Percentiles rank a stretch among this genome's conserved stretches.
phyloP scores from a whole-genome alignment of 1,284 basidiomycete species.

The Cryptococcus neoformans region DNA sequence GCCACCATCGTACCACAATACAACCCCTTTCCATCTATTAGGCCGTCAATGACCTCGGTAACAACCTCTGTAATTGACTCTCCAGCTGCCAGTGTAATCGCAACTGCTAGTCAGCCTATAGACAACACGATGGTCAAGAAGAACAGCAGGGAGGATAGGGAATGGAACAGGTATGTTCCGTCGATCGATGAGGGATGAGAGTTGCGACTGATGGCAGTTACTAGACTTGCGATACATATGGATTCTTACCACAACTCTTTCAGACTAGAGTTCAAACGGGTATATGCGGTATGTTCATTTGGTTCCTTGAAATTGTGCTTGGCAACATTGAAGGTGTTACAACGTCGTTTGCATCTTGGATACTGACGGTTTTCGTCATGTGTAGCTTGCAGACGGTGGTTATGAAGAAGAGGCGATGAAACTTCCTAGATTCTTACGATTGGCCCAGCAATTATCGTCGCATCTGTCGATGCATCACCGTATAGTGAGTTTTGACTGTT shows the following conservation, averaged over 20 bases:
- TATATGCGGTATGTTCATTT: slow-evolving; percentile 34
- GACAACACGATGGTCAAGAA: no score
- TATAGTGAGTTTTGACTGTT: slow-evolving; percentile 46
- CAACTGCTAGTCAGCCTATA: no score
- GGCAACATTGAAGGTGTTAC: background rate
- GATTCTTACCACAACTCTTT: slow-evolving; percentile 43
- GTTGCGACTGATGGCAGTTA: no score
- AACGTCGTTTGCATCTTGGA: background rate
- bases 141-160: background rate
- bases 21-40: no score
- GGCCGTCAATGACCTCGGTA: no score
- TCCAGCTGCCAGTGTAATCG: no score
- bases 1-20: no score
- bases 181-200: no score
- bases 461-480: slow-evolving; percentile 66
- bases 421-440: slow-evolving; percentile 53
- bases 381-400: slow-evolving; percentile 55
- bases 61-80: no score
- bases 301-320: background rate
- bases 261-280: slow-evolving; percentile 37
- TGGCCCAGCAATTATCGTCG: slow-evolving; percentile 52
- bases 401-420: slow-evolving; percentile 54
- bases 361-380: background rate
- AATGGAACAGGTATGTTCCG: slow-evolving; percentile 7
- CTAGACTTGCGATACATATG: slow-evolving; percentile 39